Base-by-base conservation (phyloP, 2,329 filamentous ascomycete species). In the Stagonosporopsis chrysanthemi region DNA sequence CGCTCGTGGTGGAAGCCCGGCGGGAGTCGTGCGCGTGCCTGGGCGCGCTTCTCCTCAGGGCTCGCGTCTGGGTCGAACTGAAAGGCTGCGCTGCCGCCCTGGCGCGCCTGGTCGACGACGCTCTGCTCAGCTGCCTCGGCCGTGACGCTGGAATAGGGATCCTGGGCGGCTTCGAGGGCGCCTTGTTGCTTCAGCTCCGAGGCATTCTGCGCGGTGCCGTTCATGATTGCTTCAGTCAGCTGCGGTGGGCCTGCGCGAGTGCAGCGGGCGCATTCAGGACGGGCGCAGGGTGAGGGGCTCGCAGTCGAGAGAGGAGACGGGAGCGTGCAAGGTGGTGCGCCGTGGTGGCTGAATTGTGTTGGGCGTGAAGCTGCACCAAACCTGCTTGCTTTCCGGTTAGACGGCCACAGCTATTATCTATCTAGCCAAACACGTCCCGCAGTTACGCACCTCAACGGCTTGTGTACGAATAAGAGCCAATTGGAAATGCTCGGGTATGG, bases 61-160 rank as follows among this genome's bases (percentile, higher is more conserved):
- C 84, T 88, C 39, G 92, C 93, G 80, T 97, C 80, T 0, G 95
- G 92, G 73, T 99, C 85, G 79, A 98, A 99, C 61, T 88, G 86
- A 74, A 90, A 95, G 62, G 92, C 93, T 28, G 88, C 80, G 23
- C 90, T 86, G 39, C 95, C 95, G 12, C 89, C 91, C 69, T 90
- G 89, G 70, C 84, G 86, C 65, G 91, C 91, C 75, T 96, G 88
- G 51, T 90, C 82, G 24, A 96, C 83, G 45, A 97, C 84, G 68
- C 86, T 85, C 65, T 85, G 83, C 78, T 96, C 85, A 29, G 90
- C 90, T 62, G 88, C 87, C 38, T 90, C 85, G 43, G 91, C 82
- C 0, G 86, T 85, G 63, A 92, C 84, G 41, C 78, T 79, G 73
- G 83, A 90, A 66, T 90, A 78, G 33, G 90, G 87, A 74, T 96